Evolutionary conservation across 2,329 filamentous ascomycete genomes (phyloP).

Genomic region (Paracorniculantispora psalliotae): DNA sequence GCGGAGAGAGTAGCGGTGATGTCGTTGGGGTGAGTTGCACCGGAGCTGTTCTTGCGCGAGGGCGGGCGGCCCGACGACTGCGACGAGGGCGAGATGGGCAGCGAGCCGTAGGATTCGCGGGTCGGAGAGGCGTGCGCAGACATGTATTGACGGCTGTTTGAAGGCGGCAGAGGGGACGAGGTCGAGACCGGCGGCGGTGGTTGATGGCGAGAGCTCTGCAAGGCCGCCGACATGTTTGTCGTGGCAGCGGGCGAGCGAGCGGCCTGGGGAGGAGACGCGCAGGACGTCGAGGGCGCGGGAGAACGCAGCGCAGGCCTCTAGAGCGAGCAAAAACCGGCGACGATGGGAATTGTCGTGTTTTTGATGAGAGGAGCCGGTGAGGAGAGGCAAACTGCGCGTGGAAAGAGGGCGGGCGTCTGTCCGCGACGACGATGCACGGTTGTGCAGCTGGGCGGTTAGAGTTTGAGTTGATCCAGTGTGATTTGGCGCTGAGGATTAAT

Average conservation of each 20-base stretch:
- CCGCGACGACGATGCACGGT: conserved; percentile 6
- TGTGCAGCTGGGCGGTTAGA: conserved; percentile 14
- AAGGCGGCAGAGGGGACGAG: conserved; percentile 44
- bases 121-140: conserved; percentile 47
- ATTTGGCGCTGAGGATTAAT: conserved; percentile 11
- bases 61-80: conserved; percentile 43
- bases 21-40: conserved; percentile 31
- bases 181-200: conserved; percentile 44
- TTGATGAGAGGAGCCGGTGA: background rate
- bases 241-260: background rate
- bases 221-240: conserved; percentile 56
- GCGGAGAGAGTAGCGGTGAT: conserved; percentile 43
- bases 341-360: background rate
- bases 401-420: background rate
- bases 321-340: background rate
- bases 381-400: background rate
- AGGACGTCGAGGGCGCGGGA: background rate
- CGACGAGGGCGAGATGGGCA: conserved; percentile 4
- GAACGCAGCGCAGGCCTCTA: background rate
- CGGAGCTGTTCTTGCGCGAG: conserved; percentile 49
- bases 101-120: conserved; percentile 54
- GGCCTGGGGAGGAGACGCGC: conserved; percentile 5
- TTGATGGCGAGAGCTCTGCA: conserved; percentile 56
- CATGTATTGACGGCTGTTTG: conserved; percentile 48
- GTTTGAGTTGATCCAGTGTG: conserved; percentile 12